phyloP scores from a whole-genome alignment of 169 alveolate species.

The Babesia divergens region DNA sequence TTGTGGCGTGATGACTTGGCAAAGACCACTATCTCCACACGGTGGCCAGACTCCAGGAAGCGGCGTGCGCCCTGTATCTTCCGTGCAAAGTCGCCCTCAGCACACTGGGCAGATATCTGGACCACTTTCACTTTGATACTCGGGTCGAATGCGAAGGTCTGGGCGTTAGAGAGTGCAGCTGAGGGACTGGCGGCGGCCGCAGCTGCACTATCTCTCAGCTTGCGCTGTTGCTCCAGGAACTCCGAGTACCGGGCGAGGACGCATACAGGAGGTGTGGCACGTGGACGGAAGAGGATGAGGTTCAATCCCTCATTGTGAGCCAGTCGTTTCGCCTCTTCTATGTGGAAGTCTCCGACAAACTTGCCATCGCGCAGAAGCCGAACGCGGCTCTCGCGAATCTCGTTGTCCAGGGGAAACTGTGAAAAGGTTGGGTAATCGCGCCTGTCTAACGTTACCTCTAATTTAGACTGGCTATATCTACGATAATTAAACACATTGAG shows the following conservation, averaged over 20 bases:
- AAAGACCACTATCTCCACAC: conserved; percentile 52
- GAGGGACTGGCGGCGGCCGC: background rate
- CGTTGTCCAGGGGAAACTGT: conserved; percentile 49
- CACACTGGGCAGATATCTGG: conserved; percentile 58
- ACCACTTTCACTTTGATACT: conserved; percentile 48
- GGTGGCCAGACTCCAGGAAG: conserved; percentile 44
- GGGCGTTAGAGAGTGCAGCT: background rate
- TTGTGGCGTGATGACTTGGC: conserved; percentile 13
- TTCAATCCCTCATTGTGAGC: conserved; percentile 22
- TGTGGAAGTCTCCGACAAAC: conserved; percentile 49
- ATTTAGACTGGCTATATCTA: background rate
- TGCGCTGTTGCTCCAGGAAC: conserved; percentile 20
- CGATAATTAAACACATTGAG: background rate
- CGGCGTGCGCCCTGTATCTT: conserved; percentile 40
- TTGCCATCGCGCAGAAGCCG: conserved; percentile 47
- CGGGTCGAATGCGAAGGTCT: conserved; percentile 51
- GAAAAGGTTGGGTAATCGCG: background rate
- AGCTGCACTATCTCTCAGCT: background rate
- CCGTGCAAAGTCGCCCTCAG: conserved; percentile 39
- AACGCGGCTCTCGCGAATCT: conserved; percentile 28
- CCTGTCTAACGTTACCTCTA: conserved; percentile 3
- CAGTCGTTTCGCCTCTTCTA: conserved; percentile 25
- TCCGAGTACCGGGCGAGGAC: conserved; percentile 30
- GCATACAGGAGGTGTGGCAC: conserved; percentile 55
- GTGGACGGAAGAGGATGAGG: conserved; percentile 48